Evolutionary conservation across 768 basidiomycete genomes (phyloP), one percentile per base, ranked within the genome.

Genomic region (Trametopsis cervina): DNA sequence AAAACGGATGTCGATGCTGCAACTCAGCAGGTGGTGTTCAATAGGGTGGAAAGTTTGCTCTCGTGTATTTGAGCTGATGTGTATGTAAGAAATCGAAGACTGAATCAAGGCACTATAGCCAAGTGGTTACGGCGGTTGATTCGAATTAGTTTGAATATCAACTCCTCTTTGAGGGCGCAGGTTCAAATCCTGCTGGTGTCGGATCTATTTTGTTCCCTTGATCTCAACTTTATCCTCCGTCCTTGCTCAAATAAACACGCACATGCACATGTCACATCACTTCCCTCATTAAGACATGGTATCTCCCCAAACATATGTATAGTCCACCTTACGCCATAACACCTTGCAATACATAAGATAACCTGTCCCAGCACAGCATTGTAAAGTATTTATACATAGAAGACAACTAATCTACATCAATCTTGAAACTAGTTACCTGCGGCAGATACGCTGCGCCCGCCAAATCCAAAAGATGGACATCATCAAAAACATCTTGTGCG

Each of bases 371-470:
- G n/a, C n/a, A n/a, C n/a, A n/a, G n/a, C n/a, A n/a, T n/a, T 18
- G 39, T 24, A 42, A 17, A 12, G 41, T 21, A 42, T 11, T 42
- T 42, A 42, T 23, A 12, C 22, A 24, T n/a, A 33, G 7, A 45
- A 15, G 26, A 36, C 3, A 2, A 10, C 56, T 44, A 61, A 21
- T 62, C 57, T 42, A 64, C 58, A 43, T 64, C 60, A 54, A 64
- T 63, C 17, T 36, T 43, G 50, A 64, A 64, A 49, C 60, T 61
- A n/a, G 62, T 63, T 10, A 63, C 62, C 63, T 95, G 92, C 0
- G 92, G 90, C 18, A 95, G 68, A 66, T 94, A 96, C 29, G 89
- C 91, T 4, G 83, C 78, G 9, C 85, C 89, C 3, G 89, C 89
- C 26, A 95, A 73, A 59, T 97, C 93, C 39, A 96, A 71, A 33